A percentile compares a stretch with the other conserved stretches of the same genome.
phyloP scores from a whole-genome alignment of 2,329 filamentous ascomycete genomes.

The Graphilbum fragrans region DNA sequence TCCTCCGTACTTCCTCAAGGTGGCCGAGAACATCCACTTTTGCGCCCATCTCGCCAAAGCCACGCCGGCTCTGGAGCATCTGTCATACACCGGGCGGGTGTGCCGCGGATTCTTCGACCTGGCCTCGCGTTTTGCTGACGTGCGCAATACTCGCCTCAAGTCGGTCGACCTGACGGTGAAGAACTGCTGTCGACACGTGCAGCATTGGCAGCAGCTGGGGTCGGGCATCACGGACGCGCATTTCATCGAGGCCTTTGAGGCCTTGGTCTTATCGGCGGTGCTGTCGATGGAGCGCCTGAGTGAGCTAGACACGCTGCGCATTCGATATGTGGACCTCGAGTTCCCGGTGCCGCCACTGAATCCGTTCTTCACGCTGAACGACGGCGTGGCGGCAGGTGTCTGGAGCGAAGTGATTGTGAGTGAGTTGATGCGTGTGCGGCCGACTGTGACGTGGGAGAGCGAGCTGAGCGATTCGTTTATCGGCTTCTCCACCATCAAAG shows the following conservation, averaged over 20 bases:
- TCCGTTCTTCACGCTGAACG: conserved; percentile 55
- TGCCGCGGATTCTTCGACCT: conserved; percentile 57
- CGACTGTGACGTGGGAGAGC: conserved; percentile 39
- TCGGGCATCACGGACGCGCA: conserved; percentile 60
- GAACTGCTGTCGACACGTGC: conserved; percentile 53
- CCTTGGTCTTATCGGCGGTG: conserved; percentile 52
- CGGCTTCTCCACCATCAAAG: conserved; percentile 44
- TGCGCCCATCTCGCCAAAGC: conserved; percentile 51
- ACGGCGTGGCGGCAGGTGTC: conserved; percentile 52
- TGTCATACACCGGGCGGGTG: conserved; percentile 61
- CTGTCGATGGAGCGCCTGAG: conserved; percentile 46
- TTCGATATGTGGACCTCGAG: conserved; percentile 66
- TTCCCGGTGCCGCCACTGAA: conserved; percentile 59
- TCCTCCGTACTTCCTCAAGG: conserved; percentile 48
- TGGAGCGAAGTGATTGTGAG: conserved; percentile 59
- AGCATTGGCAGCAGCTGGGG: conserved; percentile 47
- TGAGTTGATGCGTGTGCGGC: conserved; percentile 45
- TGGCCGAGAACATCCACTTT: conserved; percentile 48
- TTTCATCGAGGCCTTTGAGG: conserved; percentile 62
- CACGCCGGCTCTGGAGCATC: conserved; percentile 50
- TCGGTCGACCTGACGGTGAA: conserved; percentile 62
- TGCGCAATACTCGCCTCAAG: conserved; percentile 40
- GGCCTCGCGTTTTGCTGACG: conserved; percentile 35
- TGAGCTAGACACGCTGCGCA: conserved; percentile 51
- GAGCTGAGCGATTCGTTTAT: conserved; percentile 54